phyloP scores from a whole-genome alignment of 352 stramenopile species.

The Pythium sp. region DNA sequence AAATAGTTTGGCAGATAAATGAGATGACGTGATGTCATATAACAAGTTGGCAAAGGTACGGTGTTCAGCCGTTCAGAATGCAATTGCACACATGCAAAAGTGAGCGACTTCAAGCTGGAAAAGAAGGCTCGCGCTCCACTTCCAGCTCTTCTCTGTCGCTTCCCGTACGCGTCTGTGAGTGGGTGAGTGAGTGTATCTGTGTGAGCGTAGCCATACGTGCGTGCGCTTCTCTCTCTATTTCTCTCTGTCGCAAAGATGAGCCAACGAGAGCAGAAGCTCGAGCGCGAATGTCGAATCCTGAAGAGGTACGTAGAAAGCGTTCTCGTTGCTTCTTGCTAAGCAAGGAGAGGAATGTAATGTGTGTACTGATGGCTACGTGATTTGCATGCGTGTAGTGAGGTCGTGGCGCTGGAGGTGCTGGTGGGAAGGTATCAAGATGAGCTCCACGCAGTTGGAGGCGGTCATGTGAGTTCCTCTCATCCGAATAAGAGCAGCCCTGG shows the following conservation, averaged over 20 bases:
- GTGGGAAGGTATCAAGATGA: conserved; percentile 62
- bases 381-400: conserved; percentile 33
- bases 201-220: not conserved
- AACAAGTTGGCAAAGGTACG: not conserved
- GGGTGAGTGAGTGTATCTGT: not conserved
- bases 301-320: conserved; percentile 22
- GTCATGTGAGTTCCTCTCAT: not conserved
- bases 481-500: conserved; percentile 1
- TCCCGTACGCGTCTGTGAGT: not conserved
- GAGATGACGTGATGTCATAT: not conserved
- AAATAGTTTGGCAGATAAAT: not conserved
- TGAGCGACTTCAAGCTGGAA: conserved; percentile 11
- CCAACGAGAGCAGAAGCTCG: conserved; percentile 30
- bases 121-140: not conserved
- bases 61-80: not conserved
- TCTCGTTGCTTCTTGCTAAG: not conserved
- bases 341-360: not conserved
- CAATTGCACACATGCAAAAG: not conserved
- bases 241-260: conserved; percentile 1
- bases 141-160: not conserved
- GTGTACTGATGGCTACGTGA: not conserved
- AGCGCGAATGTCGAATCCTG: conserved; percentile 34
- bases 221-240: not conserved
- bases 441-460: conserved; percentile 17
- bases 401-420: conserved; percentile 55